A percentile compares a stretch with the other conserved stretches of the same genome.
Conservation (phyloP, 257 asterid species). For the Knoxia roxburghii region DNA sequence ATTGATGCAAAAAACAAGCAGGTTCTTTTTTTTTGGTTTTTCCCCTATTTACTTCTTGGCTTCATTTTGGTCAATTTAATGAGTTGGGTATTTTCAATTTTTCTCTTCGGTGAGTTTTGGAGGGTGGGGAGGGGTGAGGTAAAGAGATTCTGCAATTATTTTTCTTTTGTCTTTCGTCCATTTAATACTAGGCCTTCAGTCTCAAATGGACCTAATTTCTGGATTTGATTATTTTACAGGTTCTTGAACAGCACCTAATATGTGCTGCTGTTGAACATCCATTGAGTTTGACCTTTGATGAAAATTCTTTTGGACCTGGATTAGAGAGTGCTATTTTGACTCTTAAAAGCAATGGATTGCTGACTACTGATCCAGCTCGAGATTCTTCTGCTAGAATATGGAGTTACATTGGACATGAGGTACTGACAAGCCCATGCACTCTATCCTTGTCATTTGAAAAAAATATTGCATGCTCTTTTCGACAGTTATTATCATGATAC, state of each 20-base stretch:
- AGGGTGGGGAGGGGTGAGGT: not conserved
- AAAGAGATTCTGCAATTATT: not conserved
- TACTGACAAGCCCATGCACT: constrained; percentile 14
- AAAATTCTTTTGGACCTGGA: constrained; percentile 69
- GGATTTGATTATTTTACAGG: constrained; percentile 39
- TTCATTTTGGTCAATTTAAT: constrained; percentile 3
- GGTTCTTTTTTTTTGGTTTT: constrained; percentile 32
- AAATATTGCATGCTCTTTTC: not conserved
- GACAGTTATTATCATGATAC: not conserved
- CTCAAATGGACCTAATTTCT: constrained; percentile 20
- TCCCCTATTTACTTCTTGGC: constrained; percentile 3
- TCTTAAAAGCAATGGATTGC: constrained; percentile 62
- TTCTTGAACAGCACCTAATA: constrained; percentile 79
- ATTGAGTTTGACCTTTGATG: constrained; percentile 61
- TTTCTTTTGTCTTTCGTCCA: not conserved
- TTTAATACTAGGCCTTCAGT: not conserved
- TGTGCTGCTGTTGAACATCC: constrained; percentile 94
- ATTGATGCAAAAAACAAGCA: constrained; percentile 81
- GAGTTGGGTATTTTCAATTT: constrained; percentile 11
- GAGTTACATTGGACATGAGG: constrained; percentile 91
- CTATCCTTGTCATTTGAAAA: constrained; percentile 7
- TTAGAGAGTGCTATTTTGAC: constrained; percentile 47
- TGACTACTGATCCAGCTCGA: constrained; percentile 52
- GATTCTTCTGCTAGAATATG: constrained; percentile 62
- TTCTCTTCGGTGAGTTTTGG: not conserved